A percentile compares a stretch with the other conserved stretches of the same genome.
phyloP scores from a whole-genome alignment of 176 grass and related monocot species.

The Carex myosuroides region DNA sequence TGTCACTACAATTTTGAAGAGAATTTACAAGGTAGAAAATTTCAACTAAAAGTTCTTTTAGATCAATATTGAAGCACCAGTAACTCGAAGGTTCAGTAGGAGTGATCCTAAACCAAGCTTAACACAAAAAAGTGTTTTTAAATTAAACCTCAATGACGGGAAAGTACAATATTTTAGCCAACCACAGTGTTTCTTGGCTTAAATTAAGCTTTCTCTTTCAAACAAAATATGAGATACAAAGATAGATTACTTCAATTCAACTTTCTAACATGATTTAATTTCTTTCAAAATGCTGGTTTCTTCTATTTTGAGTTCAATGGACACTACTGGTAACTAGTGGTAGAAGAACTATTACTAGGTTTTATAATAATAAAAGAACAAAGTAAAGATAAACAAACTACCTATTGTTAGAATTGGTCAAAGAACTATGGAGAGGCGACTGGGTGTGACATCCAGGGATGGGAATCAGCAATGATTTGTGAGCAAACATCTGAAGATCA shows the following conservation, averaged over 20 bases:
- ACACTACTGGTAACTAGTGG: background rate
- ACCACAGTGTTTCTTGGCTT: background rate
- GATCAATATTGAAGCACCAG: background rate
- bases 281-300: background rate
- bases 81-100: background rate
- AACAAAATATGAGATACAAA: background rate
- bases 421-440: slow-evolving; percentile 35
- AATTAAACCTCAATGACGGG: background rate
- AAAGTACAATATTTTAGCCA: background rate
- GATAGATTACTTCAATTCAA: background rate
- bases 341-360: background rate
- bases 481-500: slow-evolving; percentile 87
- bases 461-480: slow-evolving; percentile 76
- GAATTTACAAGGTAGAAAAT: background rate
- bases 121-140: background rate
- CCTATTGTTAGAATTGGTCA: slow-evolving; percentile 32
- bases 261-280: background rate
- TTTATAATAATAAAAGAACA: background rate
- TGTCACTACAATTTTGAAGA: background rate
- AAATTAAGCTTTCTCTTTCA: background rate
- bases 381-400: slow-evolving; percentile 2
- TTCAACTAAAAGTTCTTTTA: background rate
- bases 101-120: background rate
- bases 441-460: slow-evolving; percentile 44
- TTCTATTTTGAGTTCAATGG: background rate